Evolutionary conservation across 805 yeast genomes (phyloP), one percentile per base, ranked within the genome.

Genomic region (Tetrapisispora namnaoensis): DNA sequence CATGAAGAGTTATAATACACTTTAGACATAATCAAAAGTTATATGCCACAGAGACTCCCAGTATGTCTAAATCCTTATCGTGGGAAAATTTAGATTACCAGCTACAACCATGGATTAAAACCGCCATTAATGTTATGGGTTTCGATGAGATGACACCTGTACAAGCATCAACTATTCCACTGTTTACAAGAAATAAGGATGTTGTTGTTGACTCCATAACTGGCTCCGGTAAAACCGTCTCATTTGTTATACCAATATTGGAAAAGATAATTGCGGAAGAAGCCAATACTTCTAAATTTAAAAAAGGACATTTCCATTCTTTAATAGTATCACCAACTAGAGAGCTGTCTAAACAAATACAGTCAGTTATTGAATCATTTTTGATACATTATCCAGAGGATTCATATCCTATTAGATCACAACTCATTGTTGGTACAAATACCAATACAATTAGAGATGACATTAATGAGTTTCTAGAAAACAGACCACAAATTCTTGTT

Each of bases 151-250:
- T 91, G 96, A 93, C 99, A 0, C 96, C 99, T 0, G 99, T 93
- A 0, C 99, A 93, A 63, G 98, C 99, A 0, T 79, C 97, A 0
- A 82, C 95, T 0, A 85, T 93, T 45, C 99, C 99, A 0, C 69
- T 90, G 51, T 77, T 93, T 54, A 67, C 83, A 21, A 80, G 80
- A 18, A 85, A 89, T 61, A 91, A 91, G 60, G 99, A 93, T 67
- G 96, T 93, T 3, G 93, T 93, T 9, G 98, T 89, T 1, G 97
- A 93, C 63, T 95, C 97, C 0, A 96, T 88, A 1, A 93, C 99
- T 0, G 99, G 99, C 0, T 89, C 97, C 0, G 99, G 99, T n/a
- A 93, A 93, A 63, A 93, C 99, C 0, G 65, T 90, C n/a, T 84
- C 97, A 3, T 93, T 86, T 69, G 79, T 82, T 4, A 74, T 93